These are phyloP conservation scores for Neurospora crassa DNA, from an alignment of 2,329 filamentous ascomycete genomes.

Conservation along the genomic window DNA sequence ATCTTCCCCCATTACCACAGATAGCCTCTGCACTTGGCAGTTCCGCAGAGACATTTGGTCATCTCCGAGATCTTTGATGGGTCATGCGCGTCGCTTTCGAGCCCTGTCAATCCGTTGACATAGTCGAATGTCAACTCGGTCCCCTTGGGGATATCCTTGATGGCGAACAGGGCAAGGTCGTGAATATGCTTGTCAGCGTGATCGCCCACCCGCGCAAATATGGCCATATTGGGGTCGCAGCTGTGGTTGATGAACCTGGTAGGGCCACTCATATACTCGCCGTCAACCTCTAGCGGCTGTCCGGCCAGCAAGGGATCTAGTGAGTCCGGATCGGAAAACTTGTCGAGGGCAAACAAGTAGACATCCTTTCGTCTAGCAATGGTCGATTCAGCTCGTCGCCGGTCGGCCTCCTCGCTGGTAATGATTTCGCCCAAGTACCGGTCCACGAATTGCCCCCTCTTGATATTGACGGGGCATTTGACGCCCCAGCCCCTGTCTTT, in stretches of 20 bases:
- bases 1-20: slow-evolving; percentile 41
- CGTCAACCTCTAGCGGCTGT: slow-evolving; percentile 52
- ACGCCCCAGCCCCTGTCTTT: slow-evolving; percentile 67
- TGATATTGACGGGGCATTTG: slow-evolving; percentile 52
- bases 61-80: slow-evolving; percentile 40
- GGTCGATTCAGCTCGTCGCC: slow-evolving; percentile 47
- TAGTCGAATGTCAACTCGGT: slow-evolving; percentile 78
- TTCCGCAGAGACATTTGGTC: slow-evolving; percentile 53
- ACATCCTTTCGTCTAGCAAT: slow-evolving; percentile 58
- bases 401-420: slow-evolving; percentile 52
- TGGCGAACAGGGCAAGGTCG: slow-evolving; percentile 68
- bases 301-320: slow-evolving; percentile 46
- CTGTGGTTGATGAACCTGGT: slow-evolving; percentile 79
- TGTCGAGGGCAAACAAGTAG: slow-evolving; percentile 75
- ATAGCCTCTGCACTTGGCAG: slow-evolving; percentile 56
- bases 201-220: slow-evolving; percentile 71
- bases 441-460: slow-evolving; percentile 69
- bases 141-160: slow-evolving; percentile 51
- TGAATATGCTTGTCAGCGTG: slow-evolving; percentile 66
- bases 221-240: slow-evolving; percentile 68
- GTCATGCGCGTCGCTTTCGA: slow-evolving; percentile 39
- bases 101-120: slow-evolving; percentile 50
- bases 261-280: slow-evolving; percentile 68
- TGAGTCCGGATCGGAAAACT: slow-evolving; percentile 54
- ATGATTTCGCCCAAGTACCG: slow-evolving; percentile 67